Evolutionary conservation across 331 rosid genomes (phyloP).

Genomic region (Saraca asoca): DNA sequence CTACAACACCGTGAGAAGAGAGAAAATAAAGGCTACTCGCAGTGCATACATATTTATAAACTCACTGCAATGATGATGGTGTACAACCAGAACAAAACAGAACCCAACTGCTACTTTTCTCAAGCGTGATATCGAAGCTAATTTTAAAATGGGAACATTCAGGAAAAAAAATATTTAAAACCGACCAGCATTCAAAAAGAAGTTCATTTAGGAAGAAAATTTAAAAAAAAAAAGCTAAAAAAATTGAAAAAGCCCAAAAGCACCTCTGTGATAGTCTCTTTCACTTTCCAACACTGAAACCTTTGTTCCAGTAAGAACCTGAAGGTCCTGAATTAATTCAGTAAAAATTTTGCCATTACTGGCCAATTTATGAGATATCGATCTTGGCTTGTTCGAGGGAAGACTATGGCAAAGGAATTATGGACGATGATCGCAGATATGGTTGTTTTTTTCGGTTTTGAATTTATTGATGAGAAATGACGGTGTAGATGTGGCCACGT

Average conservation of each 20-base stretch:
- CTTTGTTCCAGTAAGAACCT: conserved; percentile 7
- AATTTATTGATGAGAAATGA: not conserved
- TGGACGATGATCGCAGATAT: conserved; percentile 15
- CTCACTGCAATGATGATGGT: not conserved
- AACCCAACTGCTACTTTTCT: not conserved
- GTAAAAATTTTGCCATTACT: conserved; percentile 30
- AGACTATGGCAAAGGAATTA: conserved; percentile 16
- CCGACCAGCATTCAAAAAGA: conserved; percentile 13
- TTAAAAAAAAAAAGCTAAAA: not conserved
- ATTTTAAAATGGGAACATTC: not conserved
- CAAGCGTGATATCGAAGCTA: not conserved
- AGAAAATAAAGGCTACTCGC: too few species aligned
- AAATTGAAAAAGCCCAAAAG: conserved; percentile 38
- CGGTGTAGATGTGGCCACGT: conserved; percentile 45
- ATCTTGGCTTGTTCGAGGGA: not conserved
- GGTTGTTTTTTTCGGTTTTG: not conserved
- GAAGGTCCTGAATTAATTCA: not conserved
- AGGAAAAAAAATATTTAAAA: not conserved
- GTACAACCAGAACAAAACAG: not conserved
- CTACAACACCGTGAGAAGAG: too few species aligned
- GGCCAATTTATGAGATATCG: not conserved
- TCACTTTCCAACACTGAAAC: conserved; percentile 43
- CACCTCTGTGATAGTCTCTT: conserved; percentile 26
- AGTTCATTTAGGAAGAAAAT: not conserved
- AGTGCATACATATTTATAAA: too few species aligned